Conservation (phyloP, 352 stramenopile genomes). For the Phytophthora chlamydospora region DNA sequence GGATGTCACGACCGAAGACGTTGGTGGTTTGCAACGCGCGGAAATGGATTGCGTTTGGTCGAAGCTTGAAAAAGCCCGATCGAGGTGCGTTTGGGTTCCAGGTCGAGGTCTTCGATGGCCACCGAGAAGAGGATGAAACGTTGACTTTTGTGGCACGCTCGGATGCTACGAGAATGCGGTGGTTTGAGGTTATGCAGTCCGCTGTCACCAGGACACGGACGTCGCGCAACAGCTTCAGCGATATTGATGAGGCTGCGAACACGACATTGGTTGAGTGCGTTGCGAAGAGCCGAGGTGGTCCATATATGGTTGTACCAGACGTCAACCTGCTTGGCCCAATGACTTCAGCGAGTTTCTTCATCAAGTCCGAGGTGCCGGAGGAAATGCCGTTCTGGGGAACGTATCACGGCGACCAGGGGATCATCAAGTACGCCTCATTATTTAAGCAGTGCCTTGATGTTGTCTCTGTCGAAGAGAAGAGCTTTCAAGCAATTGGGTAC, state of each 20-base stretch:
- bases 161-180: constrained; percentile 53
- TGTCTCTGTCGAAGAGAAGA: constrained; percentile 63
- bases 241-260: constrained; percentile 68
- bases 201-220: constrained; percentile 53
- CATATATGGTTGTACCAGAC: constrained; percentile 65
- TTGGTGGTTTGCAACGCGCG: constrained; percentile 75
- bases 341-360: constrained; percentile 67
- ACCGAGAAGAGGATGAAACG: constrained; percentile 74
- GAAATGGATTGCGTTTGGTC: constrained; percentile 80
- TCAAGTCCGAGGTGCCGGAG: constrained; percentile 81
- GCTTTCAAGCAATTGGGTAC: constrained; percentile 71
- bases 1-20: constrained; percentile 60
- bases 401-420: constrained; percentile 64
- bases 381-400: constrained; percentile 84
- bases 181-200: constrained; percentile 67
- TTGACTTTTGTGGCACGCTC: constrained; percentile 79
- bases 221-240: constrained; percentile 56
- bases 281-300: constrained; percentile 48
- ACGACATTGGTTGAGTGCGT: constrained; percentile 68
- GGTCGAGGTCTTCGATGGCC: constrained; percentile 76
- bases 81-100: constrained; percentile 79
- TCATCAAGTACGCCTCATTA: constrained; percentile 76
- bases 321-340: constrained; percentile 63
- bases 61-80: constrained; percentile 70
- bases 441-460: constrained; percentile 70